Evolutionary conservation across 78 protist genomes (phyloP).

Genomic region (Trichosphaerium sp.): DNA sequence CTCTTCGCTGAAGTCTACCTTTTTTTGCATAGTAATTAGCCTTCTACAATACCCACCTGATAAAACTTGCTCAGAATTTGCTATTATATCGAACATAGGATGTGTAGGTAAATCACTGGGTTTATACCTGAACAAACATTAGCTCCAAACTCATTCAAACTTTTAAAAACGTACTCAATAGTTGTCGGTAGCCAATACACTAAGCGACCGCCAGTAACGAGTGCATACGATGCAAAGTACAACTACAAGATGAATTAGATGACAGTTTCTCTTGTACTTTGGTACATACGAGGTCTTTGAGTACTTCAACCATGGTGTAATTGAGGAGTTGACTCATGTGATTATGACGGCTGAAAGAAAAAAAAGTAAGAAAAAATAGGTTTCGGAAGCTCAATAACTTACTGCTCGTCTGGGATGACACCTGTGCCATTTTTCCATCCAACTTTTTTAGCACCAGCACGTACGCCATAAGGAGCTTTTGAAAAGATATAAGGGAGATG

Average conservation of each 20-base stretch:
- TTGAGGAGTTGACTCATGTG: constrained; percentile 24
- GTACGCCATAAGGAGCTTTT: constrained; percentile 60
- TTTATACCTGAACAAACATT: not conserved
- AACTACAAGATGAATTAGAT: not conserved
- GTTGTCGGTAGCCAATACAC: constrained; percentile 76
- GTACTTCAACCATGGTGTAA: constrained; percentile 44
- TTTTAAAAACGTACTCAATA: constrained; percentile 20
- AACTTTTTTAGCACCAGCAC: constrained; percentile 61
- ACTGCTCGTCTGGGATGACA: constrained; percentile 4
- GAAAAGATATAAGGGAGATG: not conserved
- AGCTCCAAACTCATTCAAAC: not conserved
- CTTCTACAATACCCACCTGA: constrained; percentile 52
- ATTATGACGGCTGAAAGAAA: not conserved
- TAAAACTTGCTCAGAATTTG: constrained; percentile 20
- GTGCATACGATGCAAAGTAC: constrained; percentile 45
- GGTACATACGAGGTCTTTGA: constrained; percentile 22
- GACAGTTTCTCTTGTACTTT: not conserved
- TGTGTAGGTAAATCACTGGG: constrained; percentile 45
- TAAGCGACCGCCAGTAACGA: constrained; percentile 60
- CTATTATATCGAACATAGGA: constrained; percentile 27
- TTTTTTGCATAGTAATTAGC: constrained; percentile 51
- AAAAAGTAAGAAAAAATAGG: constrained; percentile 5
- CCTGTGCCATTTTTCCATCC: constrained; percentile 19
- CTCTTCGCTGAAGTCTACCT: too few relatives aligned
- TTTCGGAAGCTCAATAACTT: not conserved